Percentiles rank a stretch among this genome's conserved stretches.
These are phyloP conservation scores for Sonneratia alba DNA, from an alignment of 345 rosid species.

Conservation along the genomic window DNA sequence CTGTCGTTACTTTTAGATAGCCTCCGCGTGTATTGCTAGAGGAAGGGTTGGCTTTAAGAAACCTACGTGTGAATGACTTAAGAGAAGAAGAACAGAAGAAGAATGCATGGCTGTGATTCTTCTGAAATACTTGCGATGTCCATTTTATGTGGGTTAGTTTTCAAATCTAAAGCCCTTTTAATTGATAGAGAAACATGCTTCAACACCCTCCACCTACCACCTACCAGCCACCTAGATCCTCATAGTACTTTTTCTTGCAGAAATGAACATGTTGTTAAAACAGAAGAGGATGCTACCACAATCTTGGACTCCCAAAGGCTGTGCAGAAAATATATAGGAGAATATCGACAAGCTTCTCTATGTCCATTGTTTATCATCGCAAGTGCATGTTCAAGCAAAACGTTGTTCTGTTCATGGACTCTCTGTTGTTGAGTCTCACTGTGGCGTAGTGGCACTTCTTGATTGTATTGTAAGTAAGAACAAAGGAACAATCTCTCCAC, in stretches of 20 bases:
- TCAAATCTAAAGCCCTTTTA: neutral
- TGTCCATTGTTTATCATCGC: too few relatives aligned
- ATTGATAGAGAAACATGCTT: neutral
- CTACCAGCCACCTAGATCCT: neutral
- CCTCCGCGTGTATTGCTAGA: too few relatives aligned
- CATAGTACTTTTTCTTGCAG: neutral
- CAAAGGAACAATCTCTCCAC: neutral
- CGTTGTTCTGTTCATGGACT: neutral
- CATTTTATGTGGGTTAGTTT: neutral
- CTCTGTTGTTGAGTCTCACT: neutral
- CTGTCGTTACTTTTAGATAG: too few relatives aligned
- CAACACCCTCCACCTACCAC: neutral
- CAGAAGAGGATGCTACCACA: too few relatives aligned
- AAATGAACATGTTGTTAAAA: too few relatives aligned
- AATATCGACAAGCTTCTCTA: neutral
- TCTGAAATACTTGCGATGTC: too few relatives aligned
- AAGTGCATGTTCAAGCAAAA: too few relatives aligned
- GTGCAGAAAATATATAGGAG: neutral
- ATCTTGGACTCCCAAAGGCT: neutral
- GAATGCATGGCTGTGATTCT: too few relatives aligned
- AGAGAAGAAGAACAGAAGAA: too few relatives aligned
- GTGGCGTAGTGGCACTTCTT: neutral
- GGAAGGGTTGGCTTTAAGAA: too few relatives aligned
- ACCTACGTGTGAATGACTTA: too few relatives aligned
- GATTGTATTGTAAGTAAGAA: neutral